A percentile compares a stretch with the other conserved stretches of the same genome.
These are phyloP conservation scores for Priceomyces fermenticarens DNA, from an alignment of 805 yeast species.

Conservation along the genomic window DNA sequence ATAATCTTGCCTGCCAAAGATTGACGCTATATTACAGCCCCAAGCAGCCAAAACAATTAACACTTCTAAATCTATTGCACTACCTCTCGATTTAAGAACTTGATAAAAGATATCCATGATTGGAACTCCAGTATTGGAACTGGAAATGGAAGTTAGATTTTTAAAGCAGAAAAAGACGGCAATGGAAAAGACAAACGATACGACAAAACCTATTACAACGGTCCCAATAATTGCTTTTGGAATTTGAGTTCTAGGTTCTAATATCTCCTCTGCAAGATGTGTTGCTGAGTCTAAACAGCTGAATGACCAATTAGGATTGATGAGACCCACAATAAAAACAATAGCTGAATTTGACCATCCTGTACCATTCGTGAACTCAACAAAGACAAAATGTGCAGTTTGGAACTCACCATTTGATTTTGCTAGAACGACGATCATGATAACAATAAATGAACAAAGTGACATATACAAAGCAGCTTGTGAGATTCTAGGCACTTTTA, in stretches of 20 bases:
- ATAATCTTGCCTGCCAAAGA: conserved; percentile 24
- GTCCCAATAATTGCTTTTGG: conserved; percentile 24
- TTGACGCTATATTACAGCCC: conserved; percentile 17
- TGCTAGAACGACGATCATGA: conserved; percentile 36
- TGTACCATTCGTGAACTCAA: conserved; percentile 17
- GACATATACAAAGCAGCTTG: conserved; percentile 34
- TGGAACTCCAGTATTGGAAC: conserved; percentile 16
- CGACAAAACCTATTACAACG: conserved; percentile 20
- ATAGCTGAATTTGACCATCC: conserved; percentile 32
- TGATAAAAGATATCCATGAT: conserved; percentile 20
- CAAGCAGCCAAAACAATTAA: conserved; percentile 14
- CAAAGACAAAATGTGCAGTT: conserved; percentile 23
- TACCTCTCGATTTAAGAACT: conserved; percentile 18
- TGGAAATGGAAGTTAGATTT: conserved; percentile 8
- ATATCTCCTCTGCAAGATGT: conserved; percentile 29
- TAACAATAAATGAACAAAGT: conserved; percentile 31
- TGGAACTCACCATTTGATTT: conserved; percentile 34
- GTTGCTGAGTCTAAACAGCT: conserved; percentile 41
- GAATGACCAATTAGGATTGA: conserved; percentile 39
- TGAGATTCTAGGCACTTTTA: conserved; percentile 36
- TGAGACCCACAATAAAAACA: conserved; percentile 34
- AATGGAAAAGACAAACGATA: conserved; percentile 29
- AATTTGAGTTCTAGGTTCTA: conserved; percentile 23
- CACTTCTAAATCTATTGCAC: conserved; percentile 22
- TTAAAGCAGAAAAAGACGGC: conserved; percentile 21